Evolutionary conservation across 2,329 filamentous ascomycete genomes (phyloP).

Genomic region (Fusarium neocosmosporiellum): DNA sequence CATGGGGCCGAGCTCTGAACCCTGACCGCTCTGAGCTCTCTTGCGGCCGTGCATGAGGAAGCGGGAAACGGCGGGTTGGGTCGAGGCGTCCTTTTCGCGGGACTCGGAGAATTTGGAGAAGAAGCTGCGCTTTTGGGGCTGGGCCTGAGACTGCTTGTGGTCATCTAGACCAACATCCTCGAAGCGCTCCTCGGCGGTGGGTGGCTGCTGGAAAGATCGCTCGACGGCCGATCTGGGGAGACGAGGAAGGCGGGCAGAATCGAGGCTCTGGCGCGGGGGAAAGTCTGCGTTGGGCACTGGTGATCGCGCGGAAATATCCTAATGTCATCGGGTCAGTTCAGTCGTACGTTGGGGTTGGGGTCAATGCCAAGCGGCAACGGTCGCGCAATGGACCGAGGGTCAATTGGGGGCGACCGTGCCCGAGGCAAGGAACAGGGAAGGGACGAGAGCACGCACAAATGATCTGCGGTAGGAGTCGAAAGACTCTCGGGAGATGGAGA

Average conservation of each 20-base stretch:
- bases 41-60: slow-evolving; percentile 80
- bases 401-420: background rate
- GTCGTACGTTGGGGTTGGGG: slow-evolving; percentile 13
- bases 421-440: background rate
- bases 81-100: slow-evolving; percentile 51
- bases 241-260: slow-evolving; percentile 75
- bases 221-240: slow-evolving; percentile 71
- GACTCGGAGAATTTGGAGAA: slow-evolving; percentile 80
- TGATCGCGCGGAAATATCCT: slow-evolving; percentile 93
- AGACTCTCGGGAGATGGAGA: slow-evolving; percentile 94
- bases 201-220: slow-evolving; percentile 68
- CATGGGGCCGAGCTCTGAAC: slow-evolving; percentile 77
- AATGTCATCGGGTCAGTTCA: slow-evolving; percentile 37
- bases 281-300: slow-evolving; percentile 73
- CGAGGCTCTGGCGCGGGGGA: slow-evolving; percentile 81
- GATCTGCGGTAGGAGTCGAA: slow-evolving; percentile 97
- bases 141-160: slow-evolving; percentile 57
- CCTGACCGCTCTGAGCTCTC: slow-evolving; percentile 72
- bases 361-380: background rate
- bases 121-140: slow-evolving; percentile 71
- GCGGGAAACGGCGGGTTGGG: slow-evolving; percentile 58
- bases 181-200: slow-evolving; percentile 83
- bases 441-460: slow-evolving; percentile 73
- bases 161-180: slow-evolving; percentile 94
- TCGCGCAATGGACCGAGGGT: background rate